phyloP scores from a whole-genome alignment of 202 grass and related monocot species.

The Hordeum pubiflorum region DNA sequence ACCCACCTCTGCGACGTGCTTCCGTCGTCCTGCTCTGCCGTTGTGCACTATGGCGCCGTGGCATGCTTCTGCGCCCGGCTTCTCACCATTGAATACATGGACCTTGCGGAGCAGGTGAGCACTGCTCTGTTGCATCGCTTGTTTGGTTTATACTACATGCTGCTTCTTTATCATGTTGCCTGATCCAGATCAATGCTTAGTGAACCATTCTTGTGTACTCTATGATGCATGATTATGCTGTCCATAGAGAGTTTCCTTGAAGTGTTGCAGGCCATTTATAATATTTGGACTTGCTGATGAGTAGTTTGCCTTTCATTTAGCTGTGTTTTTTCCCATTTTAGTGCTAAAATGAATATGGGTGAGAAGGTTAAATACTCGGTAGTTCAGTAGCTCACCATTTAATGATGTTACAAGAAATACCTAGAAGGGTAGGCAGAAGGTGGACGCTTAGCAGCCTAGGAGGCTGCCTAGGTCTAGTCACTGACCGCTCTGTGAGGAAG shows the following conservation, averaged over 20 bases:
- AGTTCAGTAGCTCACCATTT: neutral
- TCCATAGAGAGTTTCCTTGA: neutral
- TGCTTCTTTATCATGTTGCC: constrained; percentile 6
- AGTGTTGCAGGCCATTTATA: neutral
- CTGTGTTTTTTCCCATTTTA: neutral
- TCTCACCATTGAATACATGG: constrained; percentile 92
- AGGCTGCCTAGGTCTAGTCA: neutral
- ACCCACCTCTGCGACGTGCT: constrained; percentile 74
- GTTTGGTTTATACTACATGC: neutral
- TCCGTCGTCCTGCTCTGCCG: constrained; percentile 64
- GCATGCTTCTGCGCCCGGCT: constrained; percentile 81
- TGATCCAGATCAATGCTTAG: neutral
- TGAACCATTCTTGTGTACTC: neutral
- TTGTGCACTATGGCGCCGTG: constrained; percentile 80
- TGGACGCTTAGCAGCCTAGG: neutral
- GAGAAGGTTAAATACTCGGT: neutral
- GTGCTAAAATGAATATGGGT: neutral
- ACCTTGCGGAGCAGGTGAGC: constrained; percentile 78
- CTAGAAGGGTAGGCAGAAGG: neutral
- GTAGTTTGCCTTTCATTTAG: neutral
- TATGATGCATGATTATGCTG: neutral
- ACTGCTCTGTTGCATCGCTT: neutral
- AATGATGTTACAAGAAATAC: neutral
- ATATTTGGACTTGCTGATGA: neutral
- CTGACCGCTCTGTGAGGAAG: neutral